Conservation (phyloP, 495 filamentous ascomycete species). For the Penicillium nucicola region DNA sequence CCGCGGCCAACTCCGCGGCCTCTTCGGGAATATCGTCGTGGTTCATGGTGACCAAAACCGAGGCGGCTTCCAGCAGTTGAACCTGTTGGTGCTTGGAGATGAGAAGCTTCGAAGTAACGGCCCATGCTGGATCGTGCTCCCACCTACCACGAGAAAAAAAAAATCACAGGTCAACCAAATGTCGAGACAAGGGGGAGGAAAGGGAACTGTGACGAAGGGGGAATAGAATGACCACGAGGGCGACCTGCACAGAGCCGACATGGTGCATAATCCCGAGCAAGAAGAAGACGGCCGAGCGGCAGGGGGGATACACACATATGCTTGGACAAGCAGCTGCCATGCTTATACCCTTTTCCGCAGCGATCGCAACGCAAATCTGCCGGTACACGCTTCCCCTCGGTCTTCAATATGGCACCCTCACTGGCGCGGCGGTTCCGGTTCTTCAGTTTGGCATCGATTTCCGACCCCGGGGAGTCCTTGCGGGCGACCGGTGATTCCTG, state of each 20-base stretch:
- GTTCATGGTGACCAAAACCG: conserved; percentile 93
- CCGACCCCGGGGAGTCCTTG: conserved; percentile 43
- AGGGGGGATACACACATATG: conserved; percentile 88
- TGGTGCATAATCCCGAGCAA: conserved; percentile 40
- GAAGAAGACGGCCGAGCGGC: conserved; percentile 38
- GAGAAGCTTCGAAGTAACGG: conserved; percentile 92
- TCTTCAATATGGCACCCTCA: conserved; percentile 79
- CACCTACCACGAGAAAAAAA: conserved; percentile 69
- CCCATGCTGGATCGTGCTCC: conserved; percentile 99
- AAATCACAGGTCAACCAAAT: conserved; percentile 45
- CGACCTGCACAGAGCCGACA: conserved; percentile 48
- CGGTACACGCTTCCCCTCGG: conserved; percentile 69
- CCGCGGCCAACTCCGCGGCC: conserved; percentile 60
- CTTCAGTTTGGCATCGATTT: conserved; percentile 57
- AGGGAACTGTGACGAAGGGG: conserved; percentile 5
- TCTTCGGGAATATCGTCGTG: conserved; percentile 53
- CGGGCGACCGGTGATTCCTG: conserved; percentile 50
- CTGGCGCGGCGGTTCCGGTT: conserved; percentile 76
- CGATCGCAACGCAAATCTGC: conserved; percentile 93
- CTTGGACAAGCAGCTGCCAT: conserved; percentile 99
- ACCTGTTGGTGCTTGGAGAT: conserved; percentile 99
- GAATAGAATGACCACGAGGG: conserved; percentile 40
- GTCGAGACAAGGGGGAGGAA: conserved; percentile 8
- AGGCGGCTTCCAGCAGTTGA: conserved; percentile 92
- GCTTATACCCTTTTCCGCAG: conserved; percentile 99